Evolutionary conservation across 345 rosid species (phyloP), one percentile per base, ranked within the genome.

Genomic region (Dipteronia sinensis): DNA sequence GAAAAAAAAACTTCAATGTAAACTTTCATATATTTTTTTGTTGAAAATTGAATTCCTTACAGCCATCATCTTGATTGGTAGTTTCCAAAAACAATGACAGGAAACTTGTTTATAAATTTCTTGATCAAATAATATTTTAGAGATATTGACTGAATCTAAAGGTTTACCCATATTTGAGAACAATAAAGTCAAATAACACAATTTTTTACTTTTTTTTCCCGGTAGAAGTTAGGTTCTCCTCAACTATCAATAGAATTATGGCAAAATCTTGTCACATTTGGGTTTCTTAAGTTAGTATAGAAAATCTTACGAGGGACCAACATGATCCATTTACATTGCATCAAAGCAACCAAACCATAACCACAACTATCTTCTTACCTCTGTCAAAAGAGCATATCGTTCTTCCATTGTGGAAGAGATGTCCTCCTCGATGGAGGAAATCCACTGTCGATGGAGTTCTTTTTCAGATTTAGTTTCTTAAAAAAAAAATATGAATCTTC

Each of bases 81-180:
- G 53, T 12, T 47, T 10, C 2, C 40, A 7, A 47, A n/a, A 12
- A 49, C 10, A 69, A 47, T 20, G 5, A 25, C 15, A 7, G 13
- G 40, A 69, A 46, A 56, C 61, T 69, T 69, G 20, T 17, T 47
- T 49, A 56, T 23, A 55, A 13, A 46, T 69, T 69, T 69, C 38
- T 69, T 46, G 61, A 6, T 20, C 13, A 11, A 1, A 4, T 8
- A 8, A 2, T 10, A 42, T 20, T 11, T 3, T 20, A 22, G 11
- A 6, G 29, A 23, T 6, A 25, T 15, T 49, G 55, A 11, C 55
- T 15, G 16, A 15, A 12, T 49, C 4, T 34, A 4, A 34, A 34
- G 38, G 38, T 4, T 34, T 34, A 34, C 38, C 38, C n/a, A n/a
- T 34, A 34, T 34, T 34, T 4, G 38, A 34, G 6, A 34, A 34